Percentiles rank a stretch among this genome's conserved stretches.
These are phyloP conservation scores for Nakaseomyces nivariensis DNA, from an alignment of 1,139 yeast species.

Conservation along the genomic window DNA sequence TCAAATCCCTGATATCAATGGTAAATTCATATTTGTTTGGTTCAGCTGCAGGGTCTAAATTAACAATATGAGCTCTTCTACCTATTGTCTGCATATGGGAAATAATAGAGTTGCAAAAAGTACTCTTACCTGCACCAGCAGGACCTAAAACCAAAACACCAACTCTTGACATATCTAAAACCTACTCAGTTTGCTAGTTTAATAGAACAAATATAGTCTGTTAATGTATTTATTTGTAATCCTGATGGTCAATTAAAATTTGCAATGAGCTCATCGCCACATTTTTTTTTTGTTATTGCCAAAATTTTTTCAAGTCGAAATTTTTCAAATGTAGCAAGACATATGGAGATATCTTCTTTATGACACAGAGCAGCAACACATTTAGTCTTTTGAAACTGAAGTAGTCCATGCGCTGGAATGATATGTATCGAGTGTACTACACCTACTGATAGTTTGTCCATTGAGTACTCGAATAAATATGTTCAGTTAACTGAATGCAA, in stretches of 20 bases:
- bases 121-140: conserved; percentile 93
- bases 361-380: too few species aligned
- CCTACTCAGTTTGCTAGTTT: too few species aligned
- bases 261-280: conserved; percentile 1
- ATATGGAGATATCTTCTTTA: too few species aligned
- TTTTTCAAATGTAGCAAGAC: not conserved
- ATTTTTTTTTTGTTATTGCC: not conserved
- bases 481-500: conserved; percentile 74
- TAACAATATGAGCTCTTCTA: conserved; percentile 87
- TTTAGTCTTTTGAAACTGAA: too few species aligned
- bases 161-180: conserved; percentile 66
- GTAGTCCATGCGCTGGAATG: conserved; percentile 35
- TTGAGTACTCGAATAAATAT: conserved; percentile 66
- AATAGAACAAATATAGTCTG: too few species aligned
- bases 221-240: too few species aligned
- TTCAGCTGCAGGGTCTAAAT: conserved; percentile 96
- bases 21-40: conserved; percentile 86
- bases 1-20: conserved; percentile 83
- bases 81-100: conserved; percentile 86
- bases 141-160: conserved; percentile 96
- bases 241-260: not conserved
- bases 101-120: conserved; percentile 83
- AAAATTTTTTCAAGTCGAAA: not conserved
- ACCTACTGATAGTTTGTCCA: conserved; percentile 56
- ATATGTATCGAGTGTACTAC: conserved; percentile 81